A percentile compares a stretch with the other conserved stretches of the same genome.
These are phyloP conservation scores for Hypomontagnella monticulosa DNA, from an alignment of 495 filamentous ascomycete species.

Conservation along the genomic window DNA sequence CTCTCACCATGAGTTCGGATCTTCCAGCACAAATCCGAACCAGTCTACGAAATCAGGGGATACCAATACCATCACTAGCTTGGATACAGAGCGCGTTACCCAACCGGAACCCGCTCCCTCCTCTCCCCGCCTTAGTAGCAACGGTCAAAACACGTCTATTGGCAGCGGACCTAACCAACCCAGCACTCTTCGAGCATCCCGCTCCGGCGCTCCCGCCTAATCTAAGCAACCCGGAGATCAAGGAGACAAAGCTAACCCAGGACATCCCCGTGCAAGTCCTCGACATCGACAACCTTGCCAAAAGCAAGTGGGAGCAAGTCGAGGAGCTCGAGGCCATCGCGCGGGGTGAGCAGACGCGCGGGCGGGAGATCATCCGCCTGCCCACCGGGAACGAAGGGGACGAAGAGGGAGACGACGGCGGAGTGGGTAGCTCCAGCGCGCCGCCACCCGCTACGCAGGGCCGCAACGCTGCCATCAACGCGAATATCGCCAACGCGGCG, in stretches of 20 bases:
- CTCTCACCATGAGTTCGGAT: conserved; percentile 40
- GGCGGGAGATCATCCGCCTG: conserved; percentile 82
- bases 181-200: conserved; percentile 61
- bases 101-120: conserved; percentile 62
- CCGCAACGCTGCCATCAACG: conserved; percentile 39
- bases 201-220: conserved; percentile 67
- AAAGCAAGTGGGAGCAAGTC: conserved; percentile 82
- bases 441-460: conserved; percentile 13
- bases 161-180: conserved; percentile 74
- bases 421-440: conserved; percentile 4
- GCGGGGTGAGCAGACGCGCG: conserved; percentile 82
- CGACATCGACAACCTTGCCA: conserved; percentile 82
- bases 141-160: conserved; percentile 86
- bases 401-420: conserved; percentile 31
- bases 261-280: conserved; percentile 82
- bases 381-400: conserved; percentile 54
- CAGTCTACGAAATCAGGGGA: conserved; percentile 46
- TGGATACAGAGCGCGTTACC: conserved; percentile 50
- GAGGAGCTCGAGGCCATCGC: conserved; percentile 85
- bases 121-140: conserved; percentile 75
- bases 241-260: conserved; percentile 63
- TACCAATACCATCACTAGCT: conserved; percentile 51
- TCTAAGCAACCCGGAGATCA: conserved; percentile 57
- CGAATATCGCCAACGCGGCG: conserved; percentile 20
- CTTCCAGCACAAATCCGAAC: conserved; percentile 49